These are phyloP conservation scores for Lachnellula willkommii DNA, from an alignment of 2,329 filamentous ascomycete species.

Conservation along the genomic window DNA sequence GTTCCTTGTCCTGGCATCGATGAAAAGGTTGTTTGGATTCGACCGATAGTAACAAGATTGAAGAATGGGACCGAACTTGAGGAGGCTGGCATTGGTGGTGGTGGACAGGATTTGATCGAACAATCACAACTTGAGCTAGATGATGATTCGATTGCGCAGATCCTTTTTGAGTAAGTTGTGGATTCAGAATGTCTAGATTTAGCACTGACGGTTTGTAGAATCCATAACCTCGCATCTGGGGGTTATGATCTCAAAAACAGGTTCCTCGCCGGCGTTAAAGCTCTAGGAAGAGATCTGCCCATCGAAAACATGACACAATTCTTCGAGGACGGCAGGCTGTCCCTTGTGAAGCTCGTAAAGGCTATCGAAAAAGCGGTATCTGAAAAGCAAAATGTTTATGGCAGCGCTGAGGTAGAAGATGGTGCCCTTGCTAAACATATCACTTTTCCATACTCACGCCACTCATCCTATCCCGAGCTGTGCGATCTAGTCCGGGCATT, in stretches of 20 bases:
- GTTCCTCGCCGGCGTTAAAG: conserved; percentile 20
- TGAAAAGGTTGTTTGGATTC: conserved; percentile 63
- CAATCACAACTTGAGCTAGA: conserved; percentile 60
- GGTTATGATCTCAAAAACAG: conserved; percentile 32
- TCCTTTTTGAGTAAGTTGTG: conserved; percentile 47
- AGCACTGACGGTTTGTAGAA: conserved; percentile 6
- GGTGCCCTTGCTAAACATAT: conserved; percentile 34
- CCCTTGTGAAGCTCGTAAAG: conserved; percentile 19
- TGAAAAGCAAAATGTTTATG: conserved; percentile 4
- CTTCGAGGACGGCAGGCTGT: conserved; percentile 17
- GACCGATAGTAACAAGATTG: conserved; percentile 67
- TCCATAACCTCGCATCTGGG: conserved; percentile 22
- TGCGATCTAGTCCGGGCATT: conserved; percentile 64
- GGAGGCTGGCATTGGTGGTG: conserved; percentile 75
- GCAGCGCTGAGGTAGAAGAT: neutral
- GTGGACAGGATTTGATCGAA: conserved; percentile 67
- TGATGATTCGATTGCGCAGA: conserved; percentile 29
- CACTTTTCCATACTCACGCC: conserved; percentile 78
- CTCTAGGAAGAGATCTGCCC: conserved; percentile 21
- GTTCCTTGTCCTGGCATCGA: conserved; percentile 50
- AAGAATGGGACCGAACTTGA: conserved; percentile 56
- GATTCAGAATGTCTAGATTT: conserved; percentile 39
- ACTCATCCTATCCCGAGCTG: conserved; percentile 80
- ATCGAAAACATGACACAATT: conserved; percentile 20
- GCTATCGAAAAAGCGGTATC: conserved; percentile 21